Evolutionary conservation across 1,139 yeast species (phyloP), one percentile per base, ranked within the genome.

Genomic region (Blastobotrys elegans): DNA sequence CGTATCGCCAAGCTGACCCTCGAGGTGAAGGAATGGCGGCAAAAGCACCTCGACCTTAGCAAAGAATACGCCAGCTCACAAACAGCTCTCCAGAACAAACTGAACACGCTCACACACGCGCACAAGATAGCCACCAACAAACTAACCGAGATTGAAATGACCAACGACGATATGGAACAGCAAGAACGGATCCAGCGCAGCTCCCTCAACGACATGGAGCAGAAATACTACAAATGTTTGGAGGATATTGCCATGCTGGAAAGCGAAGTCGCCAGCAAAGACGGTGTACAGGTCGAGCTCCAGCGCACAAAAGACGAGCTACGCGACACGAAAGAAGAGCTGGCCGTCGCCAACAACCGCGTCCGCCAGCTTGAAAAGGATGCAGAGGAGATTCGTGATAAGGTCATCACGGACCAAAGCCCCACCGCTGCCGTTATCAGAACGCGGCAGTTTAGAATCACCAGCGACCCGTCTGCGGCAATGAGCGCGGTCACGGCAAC

Each of bases 131-230:
- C 64, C 5, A 60, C 54, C 38, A 49, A 53, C 16, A 55, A 59
- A 35, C 56, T 68, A n/a, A 54, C 67, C n/a, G 71, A 68, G 33
- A 64, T 66, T 8, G 72, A 68, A 51, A 62, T 65, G 59, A 64
- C 60, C 30, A 67, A 67, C 47, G 72, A 68, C 49, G 69, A 67
- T 46, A 63, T 68, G 62, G 72, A 68, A 50, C 60, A 65, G 17
- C 60, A 57, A 20, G 70, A 63, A 27, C 55, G 65, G 37, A 63
- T 63, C 39, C 58, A 64, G 4, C 53, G 62, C 46, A 55, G 63
- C 8, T 59, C 69, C 3, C 51, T 65, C 27, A 62, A 59, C 24
- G 65, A 65, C 29, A 52, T 65, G 40, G 67, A 64, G 47, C 51
- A 50, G 38, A 59, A 58, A 40, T 65, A 66, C 49, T 61, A 65